Conservation (phyloP, 2,329 filamentous ascomycete species). For the Capronia americana region DNA sequence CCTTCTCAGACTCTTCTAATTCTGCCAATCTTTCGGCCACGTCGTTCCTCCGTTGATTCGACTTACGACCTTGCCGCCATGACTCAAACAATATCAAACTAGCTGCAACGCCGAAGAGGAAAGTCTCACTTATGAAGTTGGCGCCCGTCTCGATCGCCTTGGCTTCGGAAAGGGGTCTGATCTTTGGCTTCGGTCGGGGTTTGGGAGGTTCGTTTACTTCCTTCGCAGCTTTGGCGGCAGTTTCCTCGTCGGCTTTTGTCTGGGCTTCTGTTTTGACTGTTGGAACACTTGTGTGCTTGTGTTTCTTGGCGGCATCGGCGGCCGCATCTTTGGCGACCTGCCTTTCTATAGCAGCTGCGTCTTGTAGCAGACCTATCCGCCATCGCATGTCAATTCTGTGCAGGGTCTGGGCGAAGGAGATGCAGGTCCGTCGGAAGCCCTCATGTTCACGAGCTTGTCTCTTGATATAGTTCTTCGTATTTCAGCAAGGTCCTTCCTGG, state of each 20-base stretch:
- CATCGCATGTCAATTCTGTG: conserved; percentile 73
- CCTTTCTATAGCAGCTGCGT: conserved; percentile 59
- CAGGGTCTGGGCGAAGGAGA: conserved; percentile 67
- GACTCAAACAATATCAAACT: conserved; percentile 68
- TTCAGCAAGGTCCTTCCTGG: conserved; percentile 15
- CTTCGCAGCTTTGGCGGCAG: conserved; percentile 51
- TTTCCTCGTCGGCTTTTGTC: conserved; percentile 61
- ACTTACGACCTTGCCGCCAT: conserved; percentile 66
- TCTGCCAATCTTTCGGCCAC: conserved; percentile 65
- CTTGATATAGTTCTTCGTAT: conserved; percentile 68
- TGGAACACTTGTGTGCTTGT: conserved; percentile 59
- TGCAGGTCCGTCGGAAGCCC: conserved; percentile 66
- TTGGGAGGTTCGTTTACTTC: conserved; percentile 56
- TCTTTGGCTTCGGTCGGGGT: conserved; percentile 57
- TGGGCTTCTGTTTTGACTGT: conserved; percentile 69
- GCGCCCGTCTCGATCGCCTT: conserved; percentile 73
- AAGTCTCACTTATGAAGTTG: conserved; percentile 71
- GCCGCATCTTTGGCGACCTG: conserved; percentile 57
- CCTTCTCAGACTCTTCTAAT: conserved; percentile 59
- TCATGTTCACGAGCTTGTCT: conserved; percentile 72
- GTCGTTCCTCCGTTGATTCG: conserved; percentile 64
- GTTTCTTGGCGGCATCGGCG: conserved; percentile 61
- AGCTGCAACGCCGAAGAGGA: conserved; percentile 69
- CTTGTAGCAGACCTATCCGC: conserved; percentile 68
- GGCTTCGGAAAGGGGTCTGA: conserved; percentile 68